Conservation (phyloP, 1,139 yeast genomes). For the Nakaseomyces nivariensis region DNA sequence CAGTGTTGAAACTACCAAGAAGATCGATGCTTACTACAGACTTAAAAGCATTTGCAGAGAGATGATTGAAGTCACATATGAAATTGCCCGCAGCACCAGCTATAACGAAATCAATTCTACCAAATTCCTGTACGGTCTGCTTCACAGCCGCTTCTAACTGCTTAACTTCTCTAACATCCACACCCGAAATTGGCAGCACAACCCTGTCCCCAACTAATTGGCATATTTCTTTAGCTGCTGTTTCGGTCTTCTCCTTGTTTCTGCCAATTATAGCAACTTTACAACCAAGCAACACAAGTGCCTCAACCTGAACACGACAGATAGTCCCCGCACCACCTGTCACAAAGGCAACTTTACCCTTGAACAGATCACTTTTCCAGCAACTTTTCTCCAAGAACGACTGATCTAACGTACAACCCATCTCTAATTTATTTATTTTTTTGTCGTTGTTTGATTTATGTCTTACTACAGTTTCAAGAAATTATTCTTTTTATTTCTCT, state of each 20-base stretch:
- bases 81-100: slow-evolving; percentile 97
- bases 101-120: slow-evolving; percentile 64
- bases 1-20: slow-evolving; percentile 78
- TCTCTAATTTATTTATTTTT: slow-evolving; percentile 4
- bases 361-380: slow-evolving; percentile 53
- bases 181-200: slow-evolving; percentile 57
- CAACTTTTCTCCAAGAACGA: slow-evolving; percentile 23
- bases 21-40: slow-evolving; percentile 78
- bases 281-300: slow-evolving; percentile 72
- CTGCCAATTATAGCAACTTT: slow-evolving; percentile 81
- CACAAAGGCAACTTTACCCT: slow-evolving; percentile 77
- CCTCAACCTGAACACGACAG: slow-evolving; percentile 79
- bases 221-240: slow-evolving; percentile 58
- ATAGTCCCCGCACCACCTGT: slow-evolving; percentile 96
- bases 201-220: slow-evolving; percentile 49
- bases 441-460: not conserved
- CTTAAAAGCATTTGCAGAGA: slow-evolving; percentile 78
- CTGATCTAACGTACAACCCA: slow-evolving; percentile 23
- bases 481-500: too few species aligned
- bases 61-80: slow-evolving; percentile 63
- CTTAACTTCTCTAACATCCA: slow-evolving; percentile 66
- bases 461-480: not conserved
- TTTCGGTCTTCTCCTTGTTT: slow-evolving; percentile 49
- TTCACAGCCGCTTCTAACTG: slow-evolving; percentile 53
- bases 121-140: slow-evolving; percentile 53